A percentile compares a stretch with the other conserved stretches of the same genome.
These are phyloP conservation scores for Emergomyces pasteurianus DNA, from an alignment of 2,329 filamentous ascomycete genomes.

Conservation along the genomic window DNA sequence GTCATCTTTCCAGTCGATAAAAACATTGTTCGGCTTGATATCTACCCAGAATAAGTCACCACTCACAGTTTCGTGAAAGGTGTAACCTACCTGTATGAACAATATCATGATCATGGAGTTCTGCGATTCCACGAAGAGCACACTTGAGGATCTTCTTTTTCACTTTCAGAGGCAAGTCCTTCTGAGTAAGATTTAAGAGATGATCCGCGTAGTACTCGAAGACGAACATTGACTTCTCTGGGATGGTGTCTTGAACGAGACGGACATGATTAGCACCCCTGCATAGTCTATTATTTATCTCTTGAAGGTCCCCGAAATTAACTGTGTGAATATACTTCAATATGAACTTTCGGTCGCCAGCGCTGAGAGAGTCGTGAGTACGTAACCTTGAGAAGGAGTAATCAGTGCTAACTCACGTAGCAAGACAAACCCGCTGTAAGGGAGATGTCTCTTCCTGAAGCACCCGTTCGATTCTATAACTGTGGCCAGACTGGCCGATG, in stretches of 20 bases:
- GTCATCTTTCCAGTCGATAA: slow-evolving; percentile 20
- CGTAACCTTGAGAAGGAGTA: slow-evolving; percentile 2
- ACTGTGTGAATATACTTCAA: slow-evolving; percentile 5
- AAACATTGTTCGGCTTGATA: slow-evolving; percentile 26
- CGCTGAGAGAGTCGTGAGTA: slow-evolving; percentile 3
- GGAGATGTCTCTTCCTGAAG: slow-evolving; percentile 10
- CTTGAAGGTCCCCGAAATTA: slow-evolving; percentile 4
- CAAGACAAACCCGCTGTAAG: slow-evolving; percentile 3
- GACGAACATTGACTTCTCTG: slow-evolving; percentile 35
- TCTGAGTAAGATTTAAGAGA: slow-evolving; percentile 32
- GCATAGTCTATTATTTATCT: slow-evolving; percentile 10
- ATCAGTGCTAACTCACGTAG: background rate
- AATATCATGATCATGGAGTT: slow-evolving; percentile 25
- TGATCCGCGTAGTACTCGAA: slow-evolving; percentile 35
- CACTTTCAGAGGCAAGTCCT: slow-evolving; percentile 25
- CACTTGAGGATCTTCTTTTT: slow-evolving; percentile 35
- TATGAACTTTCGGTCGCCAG: slow-evolving; percentile 4
- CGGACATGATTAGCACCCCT: slow-evolving; percentile 21
- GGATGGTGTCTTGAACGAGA: slow-evolving; percentile 31
- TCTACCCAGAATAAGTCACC: slow-evolving; percentile 12
- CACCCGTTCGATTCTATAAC: slow-evolving; percentile 8
- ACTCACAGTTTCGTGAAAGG: background rate
- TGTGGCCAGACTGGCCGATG: slow-evolving; percentile 8
- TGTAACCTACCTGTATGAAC: slow-evolving; percentile 19
- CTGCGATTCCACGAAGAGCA: slow-evolving; percentile 26